These are phyloP conservation scores for Aurantiochytrium sp. DNA, from an alignment of 108 stramenopile genomes.

Conservation along the genomic window DNA sequence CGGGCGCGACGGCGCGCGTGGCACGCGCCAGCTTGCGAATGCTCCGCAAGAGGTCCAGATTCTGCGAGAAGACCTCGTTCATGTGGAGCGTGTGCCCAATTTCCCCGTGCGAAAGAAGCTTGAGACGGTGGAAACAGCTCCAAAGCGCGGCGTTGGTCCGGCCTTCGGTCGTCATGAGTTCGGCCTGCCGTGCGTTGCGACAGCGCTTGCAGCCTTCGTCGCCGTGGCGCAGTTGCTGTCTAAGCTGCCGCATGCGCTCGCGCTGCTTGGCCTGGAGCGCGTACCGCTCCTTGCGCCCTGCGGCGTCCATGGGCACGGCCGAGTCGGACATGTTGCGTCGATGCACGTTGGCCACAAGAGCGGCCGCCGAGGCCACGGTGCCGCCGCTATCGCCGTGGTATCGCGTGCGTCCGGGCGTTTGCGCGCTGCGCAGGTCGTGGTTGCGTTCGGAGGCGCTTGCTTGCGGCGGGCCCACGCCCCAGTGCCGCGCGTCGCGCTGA, in stretches of 20 bases:
- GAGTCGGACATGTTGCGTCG: conserved; percentile 10
- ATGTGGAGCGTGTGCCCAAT: neutral
- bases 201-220: conserved; percentile 28
- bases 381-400: neutral
- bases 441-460: too few species aligned
- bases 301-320: neutral
- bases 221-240: neutral
- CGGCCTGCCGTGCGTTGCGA: conserved; percentile 13
- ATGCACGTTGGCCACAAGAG: neutral
- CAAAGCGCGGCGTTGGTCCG: conserved; percentile 4
- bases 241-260: neutral
- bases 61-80: neutral
- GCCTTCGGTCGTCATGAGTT: neutral
- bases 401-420: neutral
- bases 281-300: neutral
- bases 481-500: neutral
- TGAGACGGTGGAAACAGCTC: conserved; percentile 22
- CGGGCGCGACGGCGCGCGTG: neutral
- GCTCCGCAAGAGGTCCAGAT: neutral
- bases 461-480: too few species aligned
- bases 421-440: too few species aligned
- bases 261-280: neutral
- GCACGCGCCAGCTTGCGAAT: neutral
- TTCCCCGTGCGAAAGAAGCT: neutral
- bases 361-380: neutral